A percentile compares a stretch with the other conserved stretches of the same genome.
Evolutionary conservation across 306 rosid species (phyloP).

Genomic region (Fragaria vesca): DNA sequence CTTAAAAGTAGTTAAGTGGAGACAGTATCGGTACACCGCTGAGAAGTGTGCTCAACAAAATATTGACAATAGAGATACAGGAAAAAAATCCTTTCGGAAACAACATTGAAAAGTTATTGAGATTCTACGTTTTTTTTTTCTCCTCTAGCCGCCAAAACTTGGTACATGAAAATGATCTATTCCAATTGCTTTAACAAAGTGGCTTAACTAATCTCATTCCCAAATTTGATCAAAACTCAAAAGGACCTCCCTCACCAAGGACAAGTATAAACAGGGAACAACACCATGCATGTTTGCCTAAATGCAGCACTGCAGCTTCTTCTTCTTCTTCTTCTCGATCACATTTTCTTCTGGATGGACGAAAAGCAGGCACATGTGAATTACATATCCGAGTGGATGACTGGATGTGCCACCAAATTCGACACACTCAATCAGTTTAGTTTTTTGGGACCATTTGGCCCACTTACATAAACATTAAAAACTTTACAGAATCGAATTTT

Average conservation of each 20-base stretch:
- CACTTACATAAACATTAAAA: neutral
- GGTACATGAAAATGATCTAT: neutral
- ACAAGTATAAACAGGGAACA: no score
- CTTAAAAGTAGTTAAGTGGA: no score
- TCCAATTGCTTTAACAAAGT: neutral
- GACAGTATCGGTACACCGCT: no score
- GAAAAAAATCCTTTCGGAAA: no score
- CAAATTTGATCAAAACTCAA: neutral
- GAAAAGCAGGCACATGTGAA: neutral
- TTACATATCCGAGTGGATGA: neutral
- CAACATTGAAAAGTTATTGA: no score
- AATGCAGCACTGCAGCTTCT: neutral
- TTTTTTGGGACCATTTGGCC: neutral
- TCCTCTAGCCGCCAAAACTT: neutral
- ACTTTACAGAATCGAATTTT: conserved; percentile 3
- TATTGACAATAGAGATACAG: no score
- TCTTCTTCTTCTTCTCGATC: neutral
- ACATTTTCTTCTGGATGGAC: neutral
- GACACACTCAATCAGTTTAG: conserved; percentile 18
- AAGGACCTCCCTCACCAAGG: neutral
- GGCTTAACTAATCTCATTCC: neutral
- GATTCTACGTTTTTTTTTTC: no score
- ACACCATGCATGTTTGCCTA: no score
- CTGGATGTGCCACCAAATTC: neutral
- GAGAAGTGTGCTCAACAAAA: neutral